Evolutionary conservation across 345 rosid species (phyloP), one percentile per base, ranked within the genome.

Genomic region (Arabidopsis arenosa): DNA sequence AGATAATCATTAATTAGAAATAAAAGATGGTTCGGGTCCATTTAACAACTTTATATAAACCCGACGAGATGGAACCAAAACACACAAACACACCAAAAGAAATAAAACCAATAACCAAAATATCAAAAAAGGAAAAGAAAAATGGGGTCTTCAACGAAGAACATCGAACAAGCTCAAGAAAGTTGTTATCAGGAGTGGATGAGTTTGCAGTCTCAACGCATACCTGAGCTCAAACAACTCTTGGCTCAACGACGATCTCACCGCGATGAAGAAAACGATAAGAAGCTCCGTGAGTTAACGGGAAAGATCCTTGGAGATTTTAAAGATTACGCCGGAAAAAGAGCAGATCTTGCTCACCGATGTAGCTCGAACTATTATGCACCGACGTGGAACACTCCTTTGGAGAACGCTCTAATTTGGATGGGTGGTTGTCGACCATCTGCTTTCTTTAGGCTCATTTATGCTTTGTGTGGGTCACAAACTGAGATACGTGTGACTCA

Each of bases 361-460:
- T 71, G 81, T 12, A 73, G 77, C 60, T 73, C 80, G 0, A 41
- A 6, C 72, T 80, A 68, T 51, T 80, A 86, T 51, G 82, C 82
- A 0, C 90, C 87, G 5, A 3, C 71, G 9, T 83, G 83, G 86
- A 76, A 81, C 70, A 83, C 80, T 35, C 49, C 85, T 39, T 43
- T 82, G 9, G 88, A 83, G 83, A 83, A 85, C 68, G 83, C 87
- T 54, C 63, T 81, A 4, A 73, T 80, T 47, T 82, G 90, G 85
- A 54, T 85, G 41, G 85, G 79, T 9, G 88, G 87, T 7, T 88
- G 87, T 59, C 56, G 87, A 43, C 89, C 90, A 7, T 74, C 90
- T 48, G 73, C 80, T 14, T 81, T 43, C 52, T 47, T 85, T 58
- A 68, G 88, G 32, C 80, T 85, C 7, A 28, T 83, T 44, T 84